Conservation (phyloP, 208 protist genomes). For the Acanthamoeba royreba region DNA sequence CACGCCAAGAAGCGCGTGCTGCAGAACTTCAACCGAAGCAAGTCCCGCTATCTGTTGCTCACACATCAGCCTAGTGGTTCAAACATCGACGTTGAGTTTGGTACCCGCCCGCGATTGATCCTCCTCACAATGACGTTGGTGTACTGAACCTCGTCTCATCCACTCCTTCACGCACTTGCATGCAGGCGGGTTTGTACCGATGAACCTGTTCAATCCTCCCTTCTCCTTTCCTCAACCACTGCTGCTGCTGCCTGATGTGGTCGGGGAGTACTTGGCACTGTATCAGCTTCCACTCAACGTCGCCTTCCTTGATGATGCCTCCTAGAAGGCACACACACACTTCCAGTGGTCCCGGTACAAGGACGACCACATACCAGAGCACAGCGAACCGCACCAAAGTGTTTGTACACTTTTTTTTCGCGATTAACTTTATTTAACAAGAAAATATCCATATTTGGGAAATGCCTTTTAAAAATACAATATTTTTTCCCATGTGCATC, state of each 20-base stretch:
- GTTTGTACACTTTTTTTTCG: no score
- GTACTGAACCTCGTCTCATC: neutral
- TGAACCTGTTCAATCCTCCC: neutral
- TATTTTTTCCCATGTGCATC: no score
- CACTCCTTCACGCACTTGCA: neutral
- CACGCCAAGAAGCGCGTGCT: neutral
- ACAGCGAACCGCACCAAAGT: no score
- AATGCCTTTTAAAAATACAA: no score
- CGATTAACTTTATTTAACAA: no score
- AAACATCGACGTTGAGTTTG: neutral
- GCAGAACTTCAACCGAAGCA: neutral
- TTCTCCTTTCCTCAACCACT: neutral
- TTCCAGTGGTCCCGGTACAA: no score
- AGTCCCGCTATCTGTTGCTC: neutral
- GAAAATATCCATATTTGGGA: no score
- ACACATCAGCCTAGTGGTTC: neutral
- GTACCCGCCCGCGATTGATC: neutral
- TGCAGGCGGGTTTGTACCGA: neutral
- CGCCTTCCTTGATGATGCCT: no score
- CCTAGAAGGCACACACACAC: no score
- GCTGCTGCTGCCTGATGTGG: neutral
- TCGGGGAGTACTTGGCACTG: neutral
- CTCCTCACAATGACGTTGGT: neutral
- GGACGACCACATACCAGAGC: no score
- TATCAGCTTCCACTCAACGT: neutral